Base-by-base conservation (phyloP, 2,329 filamentous ascomycete species). In the Nemania diffusa region DNA sequence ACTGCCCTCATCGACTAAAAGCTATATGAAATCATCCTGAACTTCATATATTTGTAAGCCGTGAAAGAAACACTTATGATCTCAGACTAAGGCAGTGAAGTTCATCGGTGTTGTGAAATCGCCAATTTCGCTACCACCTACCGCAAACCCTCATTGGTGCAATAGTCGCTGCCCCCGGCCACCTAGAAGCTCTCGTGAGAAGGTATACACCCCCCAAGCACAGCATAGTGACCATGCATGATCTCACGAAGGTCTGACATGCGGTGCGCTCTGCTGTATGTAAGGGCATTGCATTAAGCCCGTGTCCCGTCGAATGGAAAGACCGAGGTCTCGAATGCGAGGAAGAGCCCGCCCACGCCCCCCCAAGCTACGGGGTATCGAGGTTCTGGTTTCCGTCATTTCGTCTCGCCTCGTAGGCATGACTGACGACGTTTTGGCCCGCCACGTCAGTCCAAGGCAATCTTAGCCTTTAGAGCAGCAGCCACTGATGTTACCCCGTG, bases 381-480 rank as follows among this genome's bases (percentile, higher is more conserved):
- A 5, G 22, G 20, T 13, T 42, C 13, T 55, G 17, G 24, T 44
- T 55, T 37, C 51, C 9, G 34, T 55, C 37, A 48, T 48, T 60
- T 61, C 32, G 29, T 46, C 55, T 59, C 40, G 55, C 60, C 42
- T 32, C 51, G 52, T 20, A 37, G 24, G 29, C 53, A 53, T 51
- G 57, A 37, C 22, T 56, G 55, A 34, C 66, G 65, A 53, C 62
- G 20, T 52, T 56, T 37, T 11, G 24, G 40, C 50, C 37, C 63
- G 66, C 66, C 66, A 69, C 66, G 66, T 69, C 66, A 69, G 55
- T 59, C 44, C 11, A 22, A 66, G 66, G 59, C 55, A 63, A 46
- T 58, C 57, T 55, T 51, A 53, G 24, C 15, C 8, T 27, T 56
- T 61, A 61, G 17, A 61, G 52, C 62, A 68, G 57, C 62, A 60